A percentile compares a stretch with the other conserved stretches of the same genome.
phyloP scores from a whole-genome alignment of 495 filamentous ascomycete genomes.

The Endocarpon pusillum region DNA sequence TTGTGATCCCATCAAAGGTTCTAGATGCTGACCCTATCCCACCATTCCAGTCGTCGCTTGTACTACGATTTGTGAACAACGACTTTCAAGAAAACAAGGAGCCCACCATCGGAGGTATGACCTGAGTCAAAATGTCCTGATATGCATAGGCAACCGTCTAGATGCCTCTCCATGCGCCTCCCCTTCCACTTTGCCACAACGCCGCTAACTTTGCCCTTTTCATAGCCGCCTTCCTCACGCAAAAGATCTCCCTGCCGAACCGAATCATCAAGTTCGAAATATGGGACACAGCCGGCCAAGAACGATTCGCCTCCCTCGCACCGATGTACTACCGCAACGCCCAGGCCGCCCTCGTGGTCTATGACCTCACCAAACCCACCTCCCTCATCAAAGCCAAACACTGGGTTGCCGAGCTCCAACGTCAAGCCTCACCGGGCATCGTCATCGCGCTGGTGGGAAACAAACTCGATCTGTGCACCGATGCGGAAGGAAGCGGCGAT shows the following conservation, averaged over 20 bases:
- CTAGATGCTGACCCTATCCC: no score
- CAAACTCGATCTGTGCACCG: conserved; percentile 81
- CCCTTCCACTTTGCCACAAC: not conserved
- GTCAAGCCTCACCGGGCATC: conserved; percentile 93
- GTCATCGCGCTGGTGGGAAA: conserved; percentile 96
- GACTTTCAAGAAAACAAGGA: conserved; percentile 99
- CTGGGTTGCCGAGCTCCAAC: conserved; percentile 95
- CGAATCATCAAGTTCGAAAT: conserved; percentile 99
- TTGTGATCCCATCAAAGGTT: no score
- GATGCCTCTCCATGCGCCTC: not conserved
- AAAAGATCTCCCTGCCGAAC: conserved; percentile 91
- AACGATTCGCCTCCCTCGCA: conserved; percentile 89
- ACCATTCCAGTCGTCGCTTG: conserved; percentile 67
- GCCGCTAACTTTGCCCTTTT: not conserved
- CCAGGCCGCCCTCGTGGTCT: conserved; percentile 94
- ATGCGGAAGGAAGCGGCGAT: conserved; percentile 31
- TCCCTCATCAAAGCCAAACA: conserved; percentile 93
- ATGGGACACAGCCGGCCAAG: conserved; percentile 98
- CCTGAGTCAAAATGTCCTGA: not conserved
- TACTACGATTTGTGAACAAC: conserved; percentile 97
- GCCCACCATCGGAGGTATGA: conserved; percentile 91
- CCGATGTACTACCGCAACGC: conserved; percentile 99
- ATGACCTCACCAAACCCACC: conserved; percentile 94
- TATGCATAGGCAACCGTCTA: not conserved
- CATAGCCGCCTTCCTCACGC: conserved; percentile 88